Percentiles rank a stretch among this genome's conserved stretches.
These are phyloP conservation scores for Claviceps fusiformis DNA, from an alignment of 2,329 filamentous ascomycete genomes.

Conservation along the genomic window DNA sequence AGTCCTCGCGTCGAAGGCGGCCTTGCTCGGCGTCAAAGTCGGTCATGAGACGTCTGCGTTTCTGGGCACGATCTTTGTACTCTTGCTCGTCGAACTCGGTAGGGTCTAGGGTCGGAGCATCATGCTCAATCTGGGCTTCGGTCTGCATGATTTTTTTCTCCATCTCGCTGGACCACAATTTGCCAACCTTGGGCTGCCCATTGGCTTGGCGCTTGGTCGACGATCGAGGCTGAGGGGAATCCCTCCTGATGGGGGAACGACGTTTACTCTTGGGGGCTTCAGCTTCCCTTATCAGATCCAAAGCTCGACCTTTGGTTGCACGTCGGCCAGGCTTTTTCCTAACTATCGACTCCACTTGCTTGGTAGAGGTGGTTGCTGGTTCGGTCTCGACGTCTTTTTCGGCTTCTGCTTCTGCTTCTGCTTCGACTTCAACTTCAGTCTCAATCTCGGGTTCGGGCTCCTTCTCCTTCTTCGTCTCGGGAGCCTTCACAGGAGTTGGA, in stretches of 20 bases:
- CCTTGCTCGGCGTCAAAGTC: slow-evolving; percentile 49
- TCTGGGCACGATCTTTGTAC: slow-evolving; percentile 45
- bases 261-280: slow-evolving; percentile 35
- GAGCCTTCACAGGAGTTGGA: slow-evolving; percentile 21
- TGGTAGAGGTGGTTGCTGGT: slow-evolving; percentile 14
- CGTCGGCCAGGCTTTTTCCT: slow-evolving; percentile 21
- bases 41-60: slow-evolving; percentile 56
- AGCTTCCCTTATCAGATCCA: slow-evolving; percentile 36
- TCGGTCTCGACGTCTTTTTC: slow-evolving; percentile 24
- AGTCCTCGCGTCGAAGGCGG: slow-evolving; percentile 48
- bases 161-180: slow-evolving; percentile 41
- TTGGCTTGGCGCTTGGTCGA: slow-evolving; percentile 47
- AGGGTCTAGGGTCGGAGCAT: slow-evolving; percentile 31
- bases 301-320: slow-evolving; percentile 36
- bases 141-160: slow-evolving; percentile 26
- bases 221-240: slow-evolving; percentile 33
- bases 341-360: slow-evolving; percentile 13
- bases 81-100: slow-evolving; percentile 29
- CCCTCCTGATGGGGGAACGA: slow-evolving; percentile 37
- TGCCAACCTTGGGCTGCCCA: slow-evolving; percentile 47
- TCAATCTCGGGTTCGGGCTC: slow-evolving; percentile 10
- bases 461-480: not conserved
- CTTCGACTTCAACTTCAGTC: slow-evolving; percentile 15
- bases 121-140: slow-evolving; percentile 29
- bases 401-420: slow-evolving; percentile 11